Evolutionary conservation across 2,329 filamentous ascomycete genomes (phyloP).

Genomic region (Trichoderma brevicompactum): DNA sequence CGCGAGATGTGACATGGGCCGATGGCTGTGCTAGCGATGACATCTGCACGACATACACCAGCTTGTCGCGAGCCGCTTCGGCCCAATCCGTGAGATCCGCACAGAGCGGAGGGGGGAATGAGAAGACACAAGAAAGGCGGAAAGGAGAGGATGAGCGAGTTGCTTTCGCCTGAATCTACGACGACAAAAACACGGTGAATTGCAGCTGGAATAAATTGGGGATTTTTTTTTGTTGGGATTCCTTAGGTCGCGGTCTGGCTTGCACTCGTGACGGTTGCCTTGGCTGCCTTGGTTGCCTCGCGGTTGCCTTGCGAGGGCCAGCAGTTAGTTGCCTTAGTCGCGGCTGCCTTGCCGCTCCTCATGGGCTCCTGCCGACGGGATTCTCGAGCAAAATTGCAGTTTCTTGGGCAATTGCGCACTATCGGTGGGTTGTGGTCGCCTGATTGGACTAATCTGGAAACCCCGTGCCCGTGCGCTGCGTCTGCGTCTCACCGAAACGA

Average conservation of each 20-base stretch:
- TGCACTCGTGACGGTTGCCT: constrained; percentile 14
- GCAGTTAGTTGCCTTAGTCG: constrained; percentile 7
- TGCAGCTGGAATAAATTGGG: too few relatives aligned
- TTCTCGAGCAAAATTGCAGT: neutral
- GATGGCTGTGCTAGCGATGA: constrained; percentile 15
- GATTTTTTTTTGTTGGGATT: constrained; percentile 12
- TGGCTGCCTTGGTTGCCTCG: constrained; percentile 1
- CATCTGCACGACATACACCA: constrained; percentile 10
- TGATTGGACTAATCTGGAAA: constrained; percentile 25
- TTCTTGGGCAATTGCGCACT: neutral
- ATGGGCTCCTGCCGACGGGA: too few relatives aligned
- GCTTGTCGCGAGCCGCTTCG: too few relatives aligned
- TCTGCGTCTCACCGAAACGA: constrained; percentile 26
- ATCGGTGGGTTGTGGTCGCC: constrained; percentile 9
- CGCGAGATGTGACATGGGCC: constrained; percentile 3
- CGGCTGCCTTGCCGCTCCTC: constrained; percentile 8
- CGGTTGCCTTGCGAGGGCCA: constrained; percentile 22
- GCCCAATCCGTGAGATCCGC: too few relatives aligned
- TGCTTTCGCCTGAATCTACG: too few relatives aligned
- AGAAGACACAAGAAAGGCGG: too few relatives aligned
- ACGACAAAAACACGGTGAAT: too few relatives aligned
- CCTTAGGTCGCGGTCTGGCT: constrained; percentile 1
- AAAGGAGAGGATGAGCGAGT: too few relatives aligned
- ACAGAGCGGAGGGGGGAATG: too few relatives aligned
- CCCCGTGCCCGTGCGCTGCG: constrained; percentile 6